Evolutionary conservation across 2,329 filamentous ascomycete species (phyloP), one percentile per base, ranked within the genome.

Genomic region (Fusarium oxysporum): DNA sequence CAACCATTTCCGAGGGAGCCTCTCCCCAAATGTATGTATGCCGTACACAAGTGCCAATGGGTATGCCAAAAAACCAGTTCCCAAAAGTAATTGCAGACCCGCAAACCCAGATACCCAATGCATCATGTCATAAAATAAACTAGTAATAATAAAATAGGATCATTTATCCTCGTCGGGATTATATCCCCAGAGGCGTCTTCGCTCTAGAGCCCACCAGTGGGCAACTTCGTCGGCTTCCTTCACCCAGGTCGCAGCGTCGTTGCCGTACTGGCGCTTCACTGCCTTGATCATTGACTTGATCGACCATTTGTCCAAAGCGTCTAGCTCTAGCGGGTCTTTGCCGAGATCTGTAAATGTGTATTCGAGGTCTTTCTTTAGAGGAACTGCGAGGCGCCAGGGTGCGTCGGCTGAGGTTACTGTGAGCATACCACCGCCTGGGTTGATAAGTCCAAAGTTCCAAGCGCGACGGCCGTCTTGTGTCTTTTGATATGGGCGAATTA

Each of bases 371-470:
- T 77, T 71, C 23, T 80, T 75, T 10, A 81, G 62, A 14, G 80
- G 80, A 23, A 81, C 70, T 13, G 80, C 76, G 28, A 81, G 65
- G 56, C 78, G 74, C 73, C 78, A 78, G 3, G 78, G 41, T 78
- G 80, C n/a, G 76, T 82, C 62, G 21, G 78, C 70, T 19, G 77
- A 73, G n/a, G 79, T 80, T 8, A 81, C 73, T 21, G 76, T 75
- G 33, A 81, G 65, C 76, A 80, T 79, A 58, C 78, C 78, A 32
- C 80, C 74, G 16, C 80, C 80, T 4, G 79, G 77, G 61, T 81
- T 81, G 54, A 81, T 75, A 41, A 81, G 75, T 28, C 77, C 79
- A 63, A 80, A 80, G 51, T 81, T 80, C 80, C 80, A 81, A 23
- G 73, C 71, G 23, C 73, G 73, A 8, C 73, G 68, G 25, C 76